Evolutionary conservation across 495 filamentous ascomycete genomes (phyloP).

Genomic region (Pyrenopolyporus hunteri): DNA sequence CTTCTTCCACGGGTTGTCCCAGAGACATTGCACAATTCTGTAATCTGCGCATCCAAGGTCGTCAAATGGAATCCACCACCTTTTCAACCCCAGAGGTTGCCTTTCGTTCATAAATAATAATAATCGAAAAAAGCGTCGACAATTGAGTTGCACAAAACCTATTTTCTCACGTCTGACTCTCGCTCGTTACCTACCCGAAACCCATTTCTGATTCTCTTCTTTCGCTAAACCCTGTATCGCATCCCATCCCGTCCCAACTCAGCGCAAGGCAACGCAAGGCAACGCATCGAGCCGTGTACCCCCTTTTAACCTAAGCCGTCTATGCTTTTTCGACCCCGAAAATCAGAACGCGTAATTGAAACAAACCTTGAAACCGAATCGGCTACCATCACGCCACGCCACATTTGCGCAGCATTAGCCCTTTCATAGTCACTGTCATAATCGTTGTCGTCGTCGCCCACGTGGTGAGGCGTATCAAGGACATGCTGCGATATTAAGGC

Average conservation of each 20-base stretch:
- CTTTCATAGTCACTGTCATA: no score
- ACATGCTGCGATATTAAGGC: slow-evolving; percentile 33
- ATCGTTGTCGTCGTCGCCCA: slow-evolving; percentile 1
- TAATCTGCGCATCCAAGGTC: slow-evolving; percentile 10
- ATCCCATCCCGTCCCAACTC: no score
- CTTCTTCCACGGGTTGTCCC: slow-evolving; percentile 6
- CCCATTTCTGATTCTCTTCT: slow-evolving; percentile 15
- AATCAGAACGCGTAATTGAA: slow-evolving; percentile 38
- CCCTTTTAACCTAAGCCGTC: slow-evolving; percentile 16
- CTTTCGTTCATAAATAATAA: slow-evolving; percentile 28
- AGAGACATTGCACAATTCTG: slow-evolving; percentile 28
- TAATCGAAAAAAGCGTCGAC: background rate
- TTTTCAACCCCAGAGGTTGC: slow-evolving; percentile 1
- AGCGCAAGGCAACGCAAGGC: no score
- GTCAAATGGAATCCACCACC: background rate
- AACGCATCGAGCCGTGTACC: background rate
- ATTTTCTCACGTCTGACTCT: slow-evolving; percentile 1
- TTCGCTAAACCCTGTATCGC: slow-evolving; percentile 12
- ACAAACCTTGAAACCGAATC: slow-evolving; percentile 26
- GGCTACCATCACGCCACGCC: slow-evolving; percentile 17
- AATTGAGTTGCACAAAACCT: background rate
- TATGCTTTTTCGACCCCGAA: slow-evolving; percentile 2
- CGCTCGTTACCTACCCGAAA: slow-evolving; percentile 12
- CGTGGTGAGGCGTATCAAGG: slow-evolving; percentile 7
- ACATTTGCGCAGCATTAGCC: slow-evolving; percentile 6